A percentile compares a stretch with the other conserved stretches of the same genome.
Conservation (phyloP, 1,284 basidiomycete species). For the Phellinidium pouzarii region DNA sequence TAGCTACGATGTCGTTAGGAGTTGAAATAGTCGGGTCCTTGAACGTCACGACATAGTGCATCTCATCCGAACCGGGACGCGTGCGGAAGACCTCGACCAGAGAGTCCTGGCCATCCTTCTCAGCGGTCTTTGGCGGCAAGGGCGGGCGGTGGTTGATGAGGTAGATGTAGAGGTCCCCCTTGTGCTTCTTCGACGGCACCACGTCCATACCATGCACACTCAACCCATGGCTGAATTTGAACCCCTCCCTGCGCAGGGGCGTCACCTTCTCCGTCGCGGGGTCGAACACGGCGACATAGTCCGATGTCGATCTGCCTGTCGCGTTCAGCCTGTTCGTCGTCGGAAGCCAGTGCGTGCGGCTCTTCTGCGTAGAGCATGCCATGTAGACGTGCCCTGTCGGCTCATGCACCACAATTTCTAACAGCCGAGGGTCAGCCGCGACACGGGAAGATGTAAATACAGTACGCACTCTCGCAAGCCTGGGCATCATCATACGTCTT, state of each 20-base stretch:
- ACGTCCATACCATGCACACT: constrained; percentile 71
- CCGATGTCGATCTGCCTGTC: constrained; percentile 35
- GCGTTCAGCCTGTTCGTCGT: constrained; percentile 37
- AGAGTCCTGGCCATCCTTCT: constrained; percentile 60
- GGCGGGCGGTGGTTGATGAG: constrained; percentile 61
- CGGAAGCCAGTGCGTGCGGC: constrained; percentile 53
- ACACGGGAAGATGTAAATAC: not conserved
- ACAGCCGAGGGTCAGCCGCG: not conserved
- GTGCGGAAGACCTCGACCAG: constrained; percentile 67
- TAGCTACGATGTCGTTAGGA: constrained; percentile 67
- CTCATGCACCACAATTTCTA: constrained; percentile 52
- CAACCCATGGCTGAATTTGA: constrained; percentile 37
- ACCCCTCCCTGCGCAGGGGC: constrained; percentile 38
- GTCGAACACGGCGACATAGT: constrained; percentile 62
- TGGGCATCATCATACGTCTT: constrained; percentile 42
- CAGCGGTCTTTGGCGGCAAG: constrained; percentile 29
- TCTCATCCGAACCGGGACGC: constrained; percentile 33
- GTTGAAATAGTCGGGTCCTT: constrained; percentile 50
- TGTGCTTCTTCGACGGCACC: constrained; percentile 43
- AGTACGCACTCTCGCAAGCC: constrained; percentile 57
- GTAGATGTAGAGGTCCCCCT: constrained; percentile 54
- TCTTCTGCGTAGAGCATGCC: constrained; percentile 54
- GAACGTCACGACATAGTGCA: constrained; percentile 55
- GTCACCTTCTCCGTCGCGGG: constrained; percentile 39
- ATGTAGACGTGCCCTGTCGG: constrained; percentile 58